phyloP scores from a whole-genome alignment of 1,139 yeast genomes.

The Geotrichum aggregatum region DNA sequence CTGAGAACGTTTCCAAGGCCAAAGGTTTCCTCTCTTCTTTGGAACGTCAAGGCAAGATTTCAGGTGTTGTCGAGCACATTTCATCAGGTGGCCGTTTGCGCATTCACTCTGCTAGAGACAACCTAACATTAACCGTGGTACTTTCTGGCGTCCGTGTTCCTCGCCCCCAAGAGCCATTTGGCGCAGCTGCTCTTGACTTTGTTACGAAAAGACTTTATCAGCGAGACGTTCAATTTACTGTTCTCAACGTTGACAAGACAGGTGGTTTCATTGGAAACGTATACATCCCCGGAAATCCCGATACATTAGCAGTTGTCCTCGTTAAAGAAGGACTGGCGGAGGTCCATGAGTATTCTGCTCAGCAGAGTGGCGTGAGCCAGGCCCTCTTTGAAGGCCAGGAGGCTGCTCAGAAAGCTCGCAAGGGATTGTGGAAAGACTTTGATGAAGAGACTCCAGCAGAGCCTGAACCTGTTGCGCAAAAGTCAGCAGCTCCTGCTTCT shows the following conservation, averaged over 20 bases:
- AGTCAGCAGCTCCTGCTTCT: constrained; percentile 19
- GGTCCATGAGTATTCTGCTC: constrained; percentile 62
- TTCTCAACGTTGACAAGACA: constrained; percentile 66
- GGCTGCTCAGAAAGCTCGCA: constrained; percentile 50
- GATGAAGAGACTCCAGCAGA: constrained; percentile 37
- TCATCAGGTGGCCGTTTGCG: constrained; percentile 64
- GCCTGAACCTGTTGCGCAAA: constrained; percentile 28
- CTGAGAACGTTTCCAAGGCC: constrained; percentile 68
- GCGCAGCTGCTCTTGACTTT: constrained; percentile 54
- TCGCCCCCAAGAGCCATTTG: constrained; percentile 43
- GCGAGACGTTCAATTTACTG: constrained; percentile 66
- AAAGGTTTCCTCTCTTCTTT: constrained; percentile 69
- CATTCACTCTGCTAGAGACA: constrained; percentile 67
- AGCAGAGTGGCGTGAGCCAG: constrained; percentile 51
- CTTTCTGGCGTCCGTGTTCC: constrained; percentile 64
- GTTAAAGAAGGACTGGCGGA: constrained; percentile 62
- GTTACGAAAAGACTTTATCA: constrained; percentile 59
- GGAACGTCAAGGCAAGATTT: constrained; percentile 59
- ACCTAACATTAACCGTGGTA: constrained; percentile 62
- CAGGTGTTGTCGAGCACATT: constrained; percentile 69
- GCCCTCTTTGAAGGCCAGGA: constrained; percentile 61
- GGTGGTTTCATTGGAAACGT: constrained; percentile 80
- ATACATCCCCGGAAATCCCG: constrained; percentile 47
- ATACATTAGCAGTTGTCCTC: constrained; percentile 61
- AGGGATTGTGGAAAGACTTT: constrained; percentile 66